Evolutionary conservation across 768 basidiomycete species (phyloP).

Genomic region (Gymnopilus junonius): DNA sequence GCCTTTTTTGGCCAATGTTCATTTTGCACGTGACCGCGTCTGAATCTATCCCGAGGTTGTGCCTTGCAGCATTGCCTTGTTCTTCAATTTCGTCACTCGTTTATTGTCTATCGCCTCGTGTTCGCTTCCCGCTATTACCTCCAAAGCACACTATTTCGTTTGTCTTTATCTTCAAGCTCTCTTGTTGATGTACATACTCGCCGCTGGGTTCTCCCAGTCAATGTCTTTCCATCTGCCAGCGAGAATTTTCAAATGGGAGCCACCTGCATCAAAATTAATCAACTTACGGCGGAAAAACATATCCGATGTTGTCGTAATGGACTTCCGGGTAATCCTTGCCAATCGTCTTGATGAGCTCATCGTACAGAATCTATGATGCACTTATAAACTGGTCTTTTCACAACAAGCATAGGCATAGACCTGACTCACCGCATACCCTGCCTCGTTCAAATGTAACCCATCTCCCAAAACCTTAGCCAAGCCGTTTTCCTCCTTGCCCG

Average conservation of each 20-base stretch:
- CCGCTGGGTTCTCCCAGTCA: slow-evolving; percentile 30
- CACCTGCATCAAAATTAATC: slow-evolving; percentile 5
- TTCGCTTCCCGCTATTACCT: background rate
- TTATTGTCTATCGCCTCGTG: slow-evolving; percentile 14
- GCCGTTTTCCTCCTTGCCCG: slow-evolving; percentile 60
- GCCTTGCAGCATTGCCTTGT: slow-evolving; percentile 17
- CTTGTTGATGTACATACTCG: slow-evolving; percentile 25
- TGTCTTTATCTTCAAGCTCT: background rate
- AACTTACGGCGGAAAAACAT: slow-evolving; percentile 65
- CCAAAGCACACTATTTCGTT: background rate
- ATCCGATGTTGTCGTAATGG: slow-evolving; percentile 61
- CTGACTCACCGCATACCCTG: slow-evolving; percentile 69
- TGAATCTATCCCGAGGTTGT: slow-evolving; percentile 2
- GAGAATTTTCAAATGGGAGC: slow-evolving; percentile 8
- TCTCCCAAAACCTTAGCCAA: slow-evolving; percentile 64
- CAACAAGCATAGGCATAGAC: background rate
- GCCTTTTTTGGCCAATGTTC: slow-evolving; percentile 57
- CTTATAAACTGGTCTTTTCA: background rate
- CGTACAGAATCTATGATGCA: slow-evolving; percentile 62
- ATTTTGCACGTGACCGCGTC: slow-evolving; percentile 54
- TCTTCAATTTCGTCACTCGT: slow-evolving; percentile 9
- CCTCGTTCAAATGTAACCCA: slow-evolving; percentile 80
- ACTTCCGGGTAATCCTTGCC: slow-evolving; percentile 65
- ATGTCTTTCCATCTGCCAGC: slow-evolving; percentile 42
- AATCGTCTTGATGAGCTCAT: slow-evolving; percentile 63